Percentiles rank a stretch among this genome's conserved stretches.
phyloP scores from a whole-genome alignment of 2,329 filamentous ascomycete species.

The Endocalyx cinctus region DNA sequence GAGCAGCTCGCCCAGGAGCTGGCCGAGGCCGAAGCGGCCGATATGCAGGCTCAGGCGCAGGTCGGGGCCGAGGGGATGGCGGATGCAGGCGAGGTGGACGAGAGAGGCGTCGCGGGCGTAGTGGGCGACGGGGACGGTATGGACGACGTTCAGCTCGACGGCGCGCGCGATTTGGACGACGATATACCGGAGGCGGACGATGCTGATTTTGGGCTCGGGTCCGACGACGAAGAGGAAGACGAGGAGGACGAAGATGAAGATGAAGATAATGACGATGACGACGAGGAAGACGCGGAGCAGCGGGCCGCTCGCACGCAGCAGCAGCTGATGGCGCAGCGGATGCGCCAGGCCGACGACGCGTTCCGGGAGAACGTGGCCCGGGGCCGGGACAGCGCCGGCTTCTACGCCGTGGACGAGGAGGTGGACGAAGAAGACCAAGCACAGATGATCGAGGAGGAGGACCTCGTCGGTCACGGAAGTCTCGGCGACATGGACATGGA shows the following conservation, averaged over 20 bases:
- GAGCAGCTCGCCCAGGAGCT: conserved; percentile 71
- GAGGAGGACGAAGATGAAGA: conserved; percentile 28
- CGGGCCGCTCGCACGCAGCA: conserved; percentile 37
- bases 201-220: conserved; percentile 46
- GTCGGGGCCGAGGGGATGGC: conserved; percentile 32
- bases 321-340: conserved; percentile 43
- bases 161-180: conserved; percentile 61
- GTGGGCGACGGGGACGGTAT: conserved; percentile 31
- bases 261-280: conserved; percentile 25
- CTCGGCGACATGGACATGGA: conserved; percentile 52
- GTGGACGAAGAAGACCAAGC: conserved; percentile 50
- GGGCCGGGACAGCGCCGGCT: conserved; percentile 42
- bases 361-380: conserved; percentile 55
- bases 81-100: conserved; percentile 38
- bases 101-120: conserved; percentile 31
- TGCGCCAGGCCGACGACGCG: conserved; percentile 56
- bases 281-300: conserved; percentile 22
- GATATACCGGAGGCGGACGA: conserved; percentile 66
- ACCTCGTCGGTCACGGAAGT: conserved; percentile 38
- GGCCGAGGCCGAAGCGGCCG: conserved; percentile 57
- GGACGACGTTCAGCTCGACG: conserved; percentile 53
- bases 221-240: conserved; percentile 36
- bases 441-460: conserved; percentile 61
- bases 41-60: conserved; percentile 38
- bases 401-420: conserved; percentile 51